Percentiles rank a stretch among this genome's conserved stretches.
phyloP scores from a whole-genome alignment of 495 filamentous ascomycete species.

The Eremomyces bilateralis region DNA sequence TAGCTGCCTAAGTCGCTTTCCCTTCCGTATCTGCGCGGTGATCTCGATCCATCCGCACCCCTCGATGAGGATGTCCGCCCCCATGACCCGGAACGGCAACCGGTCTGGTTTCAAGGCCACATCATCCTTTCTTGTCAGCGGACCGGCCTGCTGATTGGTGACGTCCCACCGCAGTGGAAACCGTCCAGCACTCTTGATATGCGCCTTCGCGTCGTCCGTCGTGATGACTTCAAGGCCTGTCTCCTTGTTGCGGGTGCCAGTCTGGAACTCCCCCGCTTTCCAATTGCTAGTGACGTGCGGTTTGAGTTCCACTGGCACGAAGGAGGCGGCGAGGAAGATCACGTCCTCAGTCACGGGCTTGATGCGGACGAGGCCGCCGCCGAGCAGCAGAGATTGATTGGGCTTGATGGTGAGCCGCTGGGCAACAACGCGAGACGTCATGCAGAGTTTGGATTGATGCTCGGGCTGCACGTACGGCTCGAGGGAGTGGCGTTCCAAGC shows the following conservation, averaged over 20 bases:
- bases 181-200: constrained; percentile 43
- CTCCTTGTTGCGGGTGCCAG: constrained; percentile 21
- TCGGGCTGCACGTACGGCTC: constrained; percentile 41
- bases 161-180: constrained; percentile 63
- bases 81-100: constrained; percentile 59
- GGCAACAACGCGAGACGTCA: constrained; percentile 47
- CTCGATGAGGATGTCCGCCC: constrained; percentile 71
- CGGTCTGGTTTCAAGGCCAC: constrained; percentile 27
- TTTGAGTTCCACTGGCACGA: constrained; percentile 38
- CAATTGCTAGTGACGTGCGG: constrained; percentile 54
- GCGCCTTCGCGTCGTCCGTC: constrained; percentile 29
- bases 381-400: constrained; percentile 62
- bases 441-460: constrained; percentile 43
- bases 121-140: constrained; percentile 29
- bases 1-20: constrained; percentile 12
- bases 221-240: constrained; percentile 38
- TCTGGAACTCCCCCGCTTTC: constrained; percentile 51
- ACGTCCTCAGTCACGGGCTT: constrained; percentile 44
- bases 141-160: constrained; percentile 45
- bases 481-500: constrained; percentile 52
- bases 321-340: constrained; percentile 52
- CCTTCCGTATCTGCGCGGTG: constrained; percentile 49
- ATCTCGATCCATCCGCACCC: constrained; percentile 88
- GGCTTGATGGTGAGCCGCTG: constrained; percentile 49
- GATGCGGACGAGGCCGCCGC: constrained; percentile 70